phyloP scores from a whole-genome alignment of 1,139 yeast species.

The Debaryomyces udenii region DNA sequence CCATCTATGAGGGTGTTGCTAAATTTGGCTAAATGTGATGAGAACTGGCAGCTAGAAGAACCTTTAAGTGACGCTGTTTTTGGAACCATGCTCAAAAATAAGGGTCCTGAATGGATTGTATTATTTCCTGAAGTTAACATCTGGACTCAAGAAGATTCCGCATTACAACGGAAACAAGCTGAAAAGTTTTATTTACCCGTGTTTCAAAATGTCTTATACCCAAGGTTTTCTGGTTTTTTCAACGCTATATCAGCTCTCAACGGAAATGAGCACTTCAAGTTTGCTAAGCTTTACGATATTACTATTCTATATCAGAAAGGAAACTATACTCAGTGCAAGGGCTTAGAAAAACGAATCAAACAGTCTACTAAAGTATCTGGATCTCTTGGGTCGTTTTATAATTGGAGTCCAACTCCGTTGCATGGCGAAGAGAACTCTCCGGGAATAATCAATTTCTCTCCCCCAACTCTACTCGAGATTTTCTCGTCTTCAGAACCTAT shows the following conservation, averaged over 20 bases:
- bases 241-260: constrained; percentile 52
- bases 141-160: constrained; percentile 48
- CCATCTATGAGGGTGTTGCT: constrained; percentile 49
- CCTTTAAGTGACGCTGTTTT: constrained; percentile 30
- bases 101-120: constrained; percentile 54
- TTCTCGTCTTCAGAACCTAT: constrained; percentile 47
- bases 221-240: constrained; percentile 58
- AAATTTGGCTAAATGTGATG: constrained; percentile 55
- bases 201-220: constrained; percentile 61
- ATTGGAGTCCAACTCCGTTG: neutral
- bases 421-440: neutral
- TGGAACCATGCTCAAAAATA: constrained; percentile 27
- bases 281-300: constrained; percentile 52
- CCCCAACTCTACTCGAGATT: constrained; percentile 61
- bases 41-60: constrained; percentile 61
- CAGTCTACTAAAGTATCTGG: neutral
- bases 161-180: constrained; percentile 53
- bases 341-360: no score
- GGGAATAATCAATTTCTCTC: constrained; percentile 14
- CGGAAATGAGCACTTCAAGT: constrained; percentile 31
- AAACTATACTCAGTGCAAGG: neutral
- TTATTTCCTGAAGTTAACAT: constrained; percentile 78
- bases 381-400: neutral
- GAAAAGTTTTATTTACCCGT: constrained; percentile 56
- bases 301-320: constrained; percentile 47